phyloP scores from a whole-genome alignment of 176 grass and related monocot genomes.

The Carex scoparia region DNA sequence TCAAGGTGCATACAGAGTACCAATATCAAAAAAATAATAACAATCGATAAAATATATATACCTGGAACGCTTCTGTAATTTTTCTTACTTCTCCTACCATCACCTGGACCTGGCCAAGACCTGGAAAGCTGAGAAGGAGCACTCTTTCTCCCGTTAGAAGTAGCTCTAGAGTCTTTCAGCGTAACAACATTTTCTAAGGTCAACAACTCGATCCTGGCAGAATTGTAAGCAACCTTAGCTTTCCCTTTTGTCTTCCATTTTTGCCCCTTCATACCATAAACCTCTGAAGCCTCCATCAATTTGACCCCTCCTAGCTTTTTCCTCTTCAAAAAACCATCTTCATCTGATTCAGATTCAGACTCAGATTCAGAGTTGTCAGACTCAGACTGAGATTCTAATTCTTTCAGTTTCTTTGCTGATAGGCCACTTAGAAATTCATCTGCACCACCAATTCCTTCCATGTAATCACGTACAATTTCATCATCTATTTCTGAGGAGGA shows the following conservation, averaged over 20 bases:
- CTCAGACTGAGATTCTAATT: conserved; percentile 40
- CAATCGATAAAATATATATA: conserved; percentile 15
- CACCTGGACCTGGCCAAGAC: conserved; percentile 65
- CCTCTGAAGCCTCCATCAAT: conserved; percentile 57
- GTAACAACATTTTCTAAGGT: conserved; percentile 50
- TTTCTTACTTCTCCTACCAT: conserved; percentile 48
- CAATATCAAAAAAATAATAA: neutral
- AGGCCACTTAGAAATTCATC: conserved; percentile 45
- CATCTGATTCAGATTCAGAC: conserved; percentile 46
- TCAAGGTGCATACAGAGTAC: neutral
- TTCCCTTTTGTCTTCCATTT: conserved; percentile 27
- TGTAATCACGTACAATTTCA: conserved; percentile 71
- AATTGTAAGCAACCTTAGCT: conserved; percentile 1
- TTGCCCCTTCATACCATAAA: conserved; percentile 68
- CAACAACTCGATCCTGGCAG: conserved; percentile 32
- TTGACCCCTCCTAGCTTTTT: conserved; percentile 50
- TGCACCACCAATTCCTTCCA: conserved; percentile 59
- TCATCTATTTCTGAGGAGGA: conserved; percentile 46
- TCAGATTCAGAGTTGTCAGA: conserved; percentile 26
- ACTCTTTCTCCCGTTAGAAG: conserved; percentile 25
- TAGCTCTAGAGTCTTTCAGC: conserved; percentile 51
- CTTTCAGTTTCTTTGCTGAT: conserved; percentile 40
- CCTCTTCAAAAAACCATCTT: conserved; percentile 48
- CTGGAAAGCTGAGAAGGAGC: conserved; percentile 57
- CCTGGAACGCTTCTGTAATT: conserved; percentile 43